A percentile compares a stretch with the other conserved stretches of the same genome.
phyloP scores from a whole-genome alignment of 1,139 yeast species.

The Geotrichum klebahnii region DNA sequence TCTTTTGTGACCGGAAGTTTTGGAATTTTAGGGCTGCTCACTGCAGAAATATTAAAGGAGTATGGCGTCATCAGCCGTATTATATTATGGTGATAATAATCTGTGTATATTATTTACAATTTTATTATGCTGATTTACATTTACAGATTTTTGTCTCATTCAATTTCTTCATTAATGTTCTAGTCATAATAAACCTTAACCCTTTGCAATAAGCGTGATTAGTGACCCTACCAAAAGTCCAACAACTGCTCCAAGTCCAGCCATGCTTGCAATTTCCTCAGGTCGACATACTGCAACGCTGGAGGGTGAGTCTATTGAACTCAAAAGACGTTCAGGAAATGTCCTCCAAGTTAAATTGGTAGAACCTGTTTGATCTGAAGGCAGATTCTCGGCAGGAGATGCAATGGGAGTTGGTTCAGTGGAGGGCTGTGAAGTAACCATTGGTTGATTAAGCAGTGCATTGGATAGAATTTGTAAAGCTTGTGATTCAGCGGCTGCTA shows the following conservation, averaged over 20 bases:
- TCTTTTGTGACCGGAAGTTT: no score
- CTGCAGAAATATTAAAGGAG: no score
- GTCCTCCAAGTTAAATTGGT: slow-evolving; percentile 17
- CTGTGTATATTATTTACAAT: no score
- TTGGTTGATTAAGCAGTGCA: slow-evolving; percentile 15
- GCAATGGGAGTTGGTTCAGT: not conserved
- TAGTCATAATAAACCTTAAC: slow-evolving; percentile 1
- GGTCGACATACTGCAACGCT: slow-evolving; percentile 15
- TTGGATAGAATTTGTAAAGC: slow-evolving; percentile 20
- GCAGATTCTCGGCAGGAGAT: not conserved
- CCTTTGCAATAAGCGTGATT: slow-evolving; percentile 14
- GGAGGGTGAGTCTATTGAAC: slow-evolving; percentile 12
- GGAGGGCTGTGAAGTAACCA: not conserved
- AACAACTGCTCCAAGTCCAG: slow-evolving; percentile 21
- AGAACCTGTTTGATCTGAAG: not conserved
- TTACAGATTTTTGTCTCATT: no score
- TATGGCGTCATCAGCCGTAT: no score
- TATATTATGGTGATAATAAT: no score
- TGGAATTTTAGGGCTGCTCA: no score
- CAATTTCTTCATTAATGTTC: no score
- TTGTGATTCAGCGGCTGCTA: slow-evolving; percentile 18
- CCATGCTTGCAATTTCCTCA: slow-evolving; percentile 20
- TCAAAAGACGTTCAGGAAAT: slow-evolving; percentile 17
- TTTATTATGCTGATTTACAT: no score
- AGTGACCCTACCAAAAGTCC: slow-evolving; percentile 21